Evolutionary conservation across 768 basidiomycete genomes (phyloP).

Genomic region (Neoboletus subvelutipes): DNA sequence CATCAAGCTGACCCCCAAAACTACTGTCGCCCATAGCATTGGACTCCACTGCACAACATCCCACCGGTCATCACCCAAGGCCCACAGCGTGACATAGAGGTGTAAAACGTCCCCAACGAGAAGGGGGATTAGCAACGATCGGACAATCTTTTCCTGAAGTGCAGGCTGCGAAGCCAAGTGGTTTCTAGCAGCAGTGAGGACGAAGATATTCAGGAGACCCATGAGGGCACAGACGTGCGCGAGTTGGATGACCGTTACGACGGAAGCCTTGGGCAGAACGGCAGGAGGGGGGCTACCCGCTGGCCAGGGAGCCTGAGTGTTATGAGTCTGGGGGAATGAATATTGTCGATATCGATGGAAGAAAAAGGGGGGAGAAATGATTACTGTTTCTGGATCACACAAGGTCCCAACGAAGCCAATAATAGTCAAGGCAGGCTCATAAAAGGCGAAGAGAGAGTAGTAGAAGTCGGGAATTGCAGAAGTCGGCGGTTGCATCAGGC

Average conservation of each 20-base stretch:
- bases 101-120: constrained; percentile 69
- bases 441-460: constrained; percentile 70
- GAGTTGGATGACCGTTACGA: constrained; percentile 72
- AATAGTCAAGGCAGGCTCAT: constrained; percentile 67
- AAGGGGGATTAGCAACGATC: constrained; percentile 63
- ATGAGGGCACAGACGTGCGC: constrained; percentile 76
- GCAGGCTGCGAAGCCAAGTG: constrained; percentile 58
- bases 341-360: constrained; percentile 1
- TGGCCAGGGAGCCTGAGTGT: constrained; percentile 76
- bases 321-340: constrained; percentile 52
- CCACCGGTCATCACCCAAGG: constrained; percentile 70
- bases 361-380: constrained; percentile 15
- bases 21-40: constrained; percentile 66
- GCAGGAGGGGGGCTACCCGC: constrained; percentile 43
- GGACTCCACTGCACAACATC: constrained; percentile 59
- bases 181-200: constrained; percentile 59
- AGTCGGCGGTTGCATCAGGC: constrained; percentile 39
- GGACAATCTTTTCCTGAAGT: constrained; percentile 71
- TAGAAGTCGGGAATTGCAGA: constrained; percentile 75
- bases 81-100: constrained; percentile 68
- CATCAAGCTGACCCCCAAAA: constrained; percentile 63
- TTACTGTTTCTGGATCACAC: constrained; percentile 62
- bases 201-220: constrained; percentile 66
- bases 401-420: constrained; percentile 67
- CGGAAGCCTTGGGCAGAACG: constrained; percentile 55